These are phyloP conservation scores for Cercospora sesami DNA, from an alignment of 2,329 filamentous ascomycete genomes.

Conservation along the genomic window DNA sequence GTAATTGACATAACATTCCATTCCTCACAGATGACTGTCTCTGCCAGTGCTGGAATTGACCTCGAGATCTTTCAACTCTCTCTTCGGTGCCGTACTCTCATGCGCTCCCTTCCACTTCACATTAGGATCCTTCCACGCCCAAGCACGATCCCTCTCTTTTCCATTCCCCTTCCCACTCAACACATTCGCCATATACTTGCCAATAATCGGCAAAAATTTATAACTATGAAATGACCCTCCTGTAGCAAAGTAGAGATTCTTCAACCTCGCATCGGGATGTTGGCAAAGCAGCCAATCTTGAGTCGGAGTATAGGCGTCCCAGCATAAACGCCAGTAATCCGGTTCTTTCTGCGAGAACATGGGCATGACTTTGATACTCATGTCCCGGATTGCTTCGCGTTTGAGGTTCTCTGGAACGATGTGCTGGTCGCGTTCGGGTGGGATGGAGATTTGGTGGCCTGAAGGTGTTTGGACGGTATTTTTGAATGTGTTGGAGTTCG, in stretches of 20 bases:
- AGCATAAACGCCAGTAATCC: slow-evolving; percentile 52
- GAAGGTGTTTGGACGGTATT: slow-evolving; percentile 53
- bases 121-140: slow-evolving; percentile 24
- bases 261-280: slow-evolving; percentile 51
- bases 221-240: slow-evolving; percentile 63
- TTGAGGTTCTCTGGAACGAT: slow-evolving; percentile 22
- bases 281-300: slow-evolving; percentile 62
- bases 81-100: slow-evolving; percentile 24
- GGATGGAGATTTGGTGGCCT: slow-evolving; percentile 56
- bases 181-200: slow-evolving; percentile 57
- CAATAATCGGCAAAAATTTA: slow-evolving; percentile 59
- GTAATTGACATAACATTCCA: neutral
- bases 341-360: slow-evolving; percentile 39
- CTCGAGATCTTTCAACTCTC: slow-evolving; percentile 21
- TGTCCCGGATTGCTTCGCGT: slow-evolving; percentile 18
- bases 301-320: slow-evolving; percentile 62
- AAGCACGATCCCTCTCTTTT: slow-evolving; percentile 38
- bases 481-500: slow-evolving; percentile 57
- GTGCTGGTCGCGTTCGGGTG: slow-evolving; percentile 35
- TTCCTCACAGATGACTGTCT: neutral
- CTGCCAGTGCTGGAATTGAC: neutral
- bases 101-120: slow-evolving; percentile 20
- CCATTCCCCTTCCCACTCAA: slow-evolving; percentile 41
- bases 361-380: slow-evolving; percentile 36
- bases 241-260: slow-evolving; percentile 60